Base-by-base conservation (phyloP, 1,139 yeast species). In the Geotrichum bryndzae region DNA sequence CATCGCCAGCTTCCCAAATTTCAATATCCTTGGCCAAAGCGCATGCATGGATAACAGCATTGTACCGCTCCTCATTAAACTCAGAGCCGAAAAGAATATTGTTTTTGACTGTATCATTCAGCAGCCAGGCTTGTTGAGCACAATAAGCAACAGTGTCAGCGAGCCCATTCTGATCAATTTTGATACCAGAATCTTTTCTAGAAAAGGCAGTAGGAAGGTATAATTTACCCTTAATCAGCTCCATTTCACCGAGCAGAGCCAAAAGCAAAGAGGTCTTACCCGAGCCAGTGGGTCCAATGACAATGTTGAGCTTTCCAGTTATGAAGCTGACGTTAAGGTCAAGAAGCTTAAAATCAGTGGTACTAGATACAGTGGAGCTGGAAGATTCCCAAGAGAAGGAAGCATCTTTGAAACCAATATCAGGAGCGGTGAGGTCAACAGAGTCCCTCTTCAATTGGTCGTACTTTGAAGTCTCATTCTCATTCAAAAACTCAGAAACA, bases 231-330 rank as follows among this genome's bases (percentile, higher is more conserved):
- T 76, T 74, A 10, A 79, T 68, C 60, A 87, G 76, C 64, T 88
- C 87, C 98, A 94, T 94, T 77, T 94, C 99, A 72, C 99, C 99
- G 53, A 94, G 80, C 61, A 94, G 79, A 4, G 97, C 99, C 80
- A 92, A 80, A 64, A 94, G 80, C 67, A 94, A 76, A 0, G 98
- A 92, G 2, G 97, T 88, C 74, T 94, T 94, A 75, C 99, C 99
- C 1, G 96, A 77, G 64, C 99, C 98, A 15, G 98, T 94, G 13
- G 96, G 88, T 38, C 99, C 99, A 70, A 91, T 84, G 64, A 94
- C 81, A 29, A 92, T 92, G 68, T 91, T 91, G 71, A 94, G 78
- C 71, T 89, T 84, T 23, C 90, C 96, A 53, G 82, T 77, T 67
- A 82, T 81, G 76, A 94, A 92, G 41, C 80, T 80, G 65, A 92